These are phyloP conservation scores for Alternaria burnsii DNA, from an alignment of 2,329 filamentous ascomycete species.

Conservation along the genomic window DNA sequence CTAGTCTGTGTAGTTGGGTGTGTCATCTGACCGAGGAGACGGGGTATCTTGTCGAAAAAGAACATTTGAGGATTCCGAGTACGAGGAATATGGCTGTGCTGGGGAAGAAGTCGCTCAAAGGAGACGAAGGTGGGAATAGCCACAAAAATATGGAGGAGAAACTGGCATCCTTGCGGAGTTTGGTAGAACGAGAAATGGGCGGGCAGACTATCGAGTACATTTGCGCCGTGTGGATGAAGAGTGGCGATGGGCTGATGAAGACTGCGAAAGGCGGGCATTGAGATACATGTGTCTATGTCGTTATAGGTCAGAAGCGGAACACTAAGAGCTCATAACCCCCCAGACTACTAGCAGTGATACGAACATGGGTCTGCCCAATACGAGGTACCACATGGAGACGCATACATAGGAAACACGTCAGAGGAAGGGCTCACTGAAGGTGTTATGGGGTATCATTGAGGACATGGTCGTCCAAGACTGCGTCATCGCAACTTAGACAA, in stretches of 20 bases:
- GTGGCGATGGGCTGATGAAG: constrained; percentile 58
- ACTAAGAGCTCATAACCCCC: not conserved
- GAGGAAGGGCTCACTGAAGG: constrained; percentile 34
- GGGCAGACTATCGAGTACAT: constrained; percentile 53
- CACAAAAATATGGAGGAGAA: not conserved
- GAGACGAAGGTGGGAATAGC: constrained; percentile 60
- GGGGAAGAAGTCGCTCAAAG: constrained; percentile 64
- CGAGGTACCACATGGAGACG: not conserved
- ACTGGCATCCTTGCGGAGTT: constrained; percentile 54
- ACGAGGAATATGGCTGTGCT: constrained; percentile 86
- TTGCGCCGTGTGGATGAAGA: constrained; percentile 61
- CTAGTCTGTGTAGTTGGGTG: constrained; percentile 83
- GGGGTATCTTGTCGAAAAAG: constrained; percentile 79
- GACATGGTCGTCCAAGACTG: constrained; percentile 38
- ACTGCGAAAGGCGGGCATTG: constrained; percentile 55
- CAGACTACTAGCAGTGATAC: not conserved
- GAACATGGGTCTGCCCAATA: not conserved
- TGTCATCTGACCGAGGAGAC: constrained; percentile 73
- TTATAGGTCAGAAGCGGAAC: not conserved
- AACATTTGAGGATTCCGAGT: constrained; percentile 89
- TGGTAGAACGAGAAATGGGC: constrained; percentile 66
- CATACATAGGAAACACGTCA: not conserved
- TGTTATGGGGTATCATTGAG: constrained; percentile 50
- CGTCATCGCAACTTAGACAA: constrained; percentile 35
- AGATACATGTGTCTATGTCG: not conserved